These are phyloP conservation scores for Phoma sp. DNA, from an alignment of 2,329 filamentous ascomycete genomes.

Conservation along the genomic window DNA sequence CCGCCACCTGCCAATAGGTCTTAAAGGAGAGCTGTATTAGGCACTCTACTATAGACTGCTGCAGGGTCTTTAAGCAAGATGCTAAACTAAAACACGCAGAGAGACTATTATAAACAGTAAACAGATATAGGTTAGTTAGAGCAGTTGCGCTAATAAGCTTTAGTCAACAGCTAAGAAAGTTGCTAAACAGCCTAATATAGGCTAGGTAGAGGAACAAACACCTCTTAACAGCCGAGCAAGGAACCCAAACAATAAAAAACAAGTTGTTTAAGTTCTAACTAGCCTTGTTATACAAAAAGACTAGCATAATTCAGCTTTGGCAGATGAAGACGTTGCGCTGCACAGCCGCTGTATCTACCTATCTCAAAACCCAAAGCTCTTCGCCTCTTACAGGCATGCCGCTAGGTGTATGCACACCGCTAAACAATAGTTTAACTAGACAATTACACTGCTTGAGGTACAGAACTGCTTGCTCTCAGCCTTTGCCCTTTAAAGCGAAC, in stretches of 20 bases:
- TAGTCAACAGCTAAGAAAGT: slow-evolving; percentile 6
- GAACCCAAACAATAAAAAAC: slow-evolving; percentile 11
- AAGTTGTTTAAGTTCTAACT: neutral
- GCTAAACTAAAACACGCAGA: neutral
- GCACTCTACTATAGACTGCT: slow-evolving; percentile 2
- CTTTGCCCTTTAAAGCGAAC: neutral
- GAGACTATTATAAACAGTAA: neutral
- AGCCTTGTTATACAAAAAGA: slow-evolving; percentile 7
- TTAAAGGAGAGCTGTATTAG: slow-evolving; percentile 2
- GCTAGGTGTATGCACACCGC: neutral
- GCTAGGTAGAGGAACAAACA: slow-evolving; percentile 8
- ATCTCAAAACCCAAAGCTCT: neutral
- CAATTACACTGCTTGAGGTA: slow-evolving; percentile 1
- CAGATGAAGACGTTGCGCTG: slow-evolving; percentile 3
- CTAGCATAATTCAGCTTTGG: slow-evolving; percentile 1
- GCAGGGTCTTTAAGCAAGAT: slow-evolving; percentile 4
- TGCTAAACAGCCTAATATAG: slow-evolving; percentile 8
- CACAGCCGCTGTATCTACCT: neutral
- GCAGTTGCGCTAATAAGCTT: slow-evolving; percentile 3
- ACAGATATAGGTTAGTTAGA: slow-evolving; percentile 8
- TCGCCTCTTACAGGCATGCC: neutral
- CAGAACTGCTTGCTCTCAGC: neutral
- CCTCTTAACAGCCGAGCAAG: slow-evolving; percentile 2
- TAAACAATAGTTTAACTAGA: neutral
- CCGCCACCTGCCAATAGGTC: slow-evolving; percentile 2